Evolutionary conservation across 2,329 filamentous ascomycete genomes (phyloP).

Genomic region (Ceratocystis eucalypticola): DNA sequence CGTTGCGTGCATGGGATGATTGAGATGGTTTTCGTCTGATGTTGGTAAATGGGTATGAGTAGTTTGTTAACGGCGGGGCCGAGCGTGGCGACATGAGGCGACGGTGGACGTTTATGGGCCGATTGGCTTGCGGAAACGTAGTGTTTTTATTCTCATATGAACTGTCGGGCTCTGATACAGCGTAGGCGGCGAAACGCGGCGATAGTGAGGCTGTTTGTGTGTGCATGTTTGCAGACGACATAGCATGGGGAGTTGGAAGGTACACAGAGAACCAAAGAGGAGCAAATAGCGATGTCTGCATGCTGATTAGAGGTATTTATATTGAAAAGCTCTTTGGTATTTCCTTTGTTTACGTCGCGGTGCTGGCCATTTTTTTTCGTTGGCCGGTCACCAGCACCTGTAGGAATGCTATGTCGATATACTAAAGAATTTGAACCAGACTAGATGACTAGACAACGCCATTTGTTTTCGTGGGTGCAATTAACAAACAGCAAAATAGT

Average conservation of each 20-base stretch:
- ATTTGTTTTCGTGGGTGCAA: neutral
- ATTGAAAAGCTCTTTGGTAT: neutral
- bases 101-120: neutral
- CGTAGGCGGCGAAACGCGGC: neutral
- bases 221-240: neutral
- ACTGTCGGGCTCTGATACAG: neutral
- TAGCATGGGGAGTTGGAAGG: neutral
- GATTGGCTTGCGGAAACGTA: neutral
- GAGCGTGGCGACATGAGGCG: neutral
- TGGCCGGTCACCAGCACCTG: neutral
- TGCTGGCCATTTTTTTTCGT: neutral
- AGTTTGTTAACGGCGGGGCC: neutral
- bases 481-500: neutral
- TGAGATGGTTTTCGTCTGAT: neutral
- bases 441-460: neutral
- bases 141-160: neutral
- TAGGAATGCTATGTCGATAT: neutral
- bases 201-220: neutral
- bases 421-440: neutral
- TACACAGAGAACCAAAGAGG: neutral
- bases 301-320: neutral
- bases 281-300: neutral
- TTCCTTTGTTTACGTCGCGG: neutral
- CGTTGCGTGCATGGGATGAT: neutral
- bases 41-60: slow-evolving; percentile 1